Evolutionary conservation across 1,284 basidiomycete genomes (phyloP).

Genomic region (Moesziomyces parantarcticus): DNA sequence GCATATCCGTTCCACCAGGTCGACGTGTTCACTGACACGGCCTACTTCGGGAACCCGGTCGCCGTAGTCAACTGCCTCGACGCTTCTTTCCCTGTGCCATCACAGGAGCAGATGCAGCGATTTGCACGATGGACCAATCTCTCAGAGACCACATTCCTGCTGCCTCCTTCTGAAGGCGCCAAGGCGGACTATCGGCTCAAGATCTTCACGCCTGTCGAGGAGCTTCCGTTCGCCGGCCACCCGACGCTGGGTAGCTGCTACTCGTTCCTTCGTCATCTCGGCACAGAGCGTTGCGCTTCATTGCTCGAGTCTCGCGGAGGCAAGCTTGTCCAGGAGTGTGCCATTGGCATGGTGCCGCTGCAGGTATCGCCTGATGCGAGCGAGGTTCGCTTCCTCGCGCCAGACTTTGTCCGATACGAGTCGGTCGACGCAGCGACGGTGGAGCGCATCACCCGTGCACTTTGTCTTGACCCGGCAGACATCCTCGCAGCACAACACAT

Average conservation of each 20-base stretch:
- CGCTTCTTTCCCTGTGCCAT: constrained; percentile 9
- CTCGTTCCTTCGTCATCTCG: constrained; percentile 41
- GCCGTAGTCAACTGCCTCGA: constrained; percentile 55
- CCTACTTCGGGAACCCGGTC: constrained; percentile 58
- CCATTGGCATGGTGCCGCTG: constrained; percentile 45
- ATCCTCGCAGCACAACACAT: constrained; percentile 48
- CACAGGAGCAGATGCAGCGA: constrained; percentile 43
- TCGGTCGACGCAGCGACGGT: constrained; percentile 28
- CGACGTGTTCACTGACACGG: constrained; percentile 52
- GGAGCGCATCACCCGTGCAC: constrained; percentile 15
- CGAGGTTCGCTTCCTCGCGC: constrained; percentile 41
- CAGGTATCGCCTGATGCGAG: constrained; percentile 13
- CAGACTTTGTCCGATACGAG: constrained; percentile 41
- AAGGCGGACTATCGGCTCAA: constrained; percentile 53
- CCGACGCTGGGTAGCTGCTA: constrained; percentile 59
- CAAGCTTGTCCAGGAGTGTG: constrained; percentile 55
- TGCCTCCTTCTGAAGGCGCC: constrained; percentile 25
- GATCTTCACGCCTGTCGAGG: constrained; percentile 55
- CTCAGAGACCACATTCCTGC: constrained; percentile 60
- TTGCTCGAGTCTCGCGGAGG: constrained; percentile 13
- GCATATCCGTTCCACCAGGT: constrained; percentile 50
- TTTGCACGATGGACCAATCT: constrained; percentile 63
- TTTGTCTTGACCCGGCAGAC: constrained; percentile 24
- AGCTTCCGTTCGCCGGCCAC: constrained; percentile 62
- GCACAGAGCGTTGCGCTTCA: background rate